These are phyloP conservation scores for Penicillium sp. DNA, from an alignment of 2,329 filamentous ascomycete species.

Conservation along the genomic window DNA sequence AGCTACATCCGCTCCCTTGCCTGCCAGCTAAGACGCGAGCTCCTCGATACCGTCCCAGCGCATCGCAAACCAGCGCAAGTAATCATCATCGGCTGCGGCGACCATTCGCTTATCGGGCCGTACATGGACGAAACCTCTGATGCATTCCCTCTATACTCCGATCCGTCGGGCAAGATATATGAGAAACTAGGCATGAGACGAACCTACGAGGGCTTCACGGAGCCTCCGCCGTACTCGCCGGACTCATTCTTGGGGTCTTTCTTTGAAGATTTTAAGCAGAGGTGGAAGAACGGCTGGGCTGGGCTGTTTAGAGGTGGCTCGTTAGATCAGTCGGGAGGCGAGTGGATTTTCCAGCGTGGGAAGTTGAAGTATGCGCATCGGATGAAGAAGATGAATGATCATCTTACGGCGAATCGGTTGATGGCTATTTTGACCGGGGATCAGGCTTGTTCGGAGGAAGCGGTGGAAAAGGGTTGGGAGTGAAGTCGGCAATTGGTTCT, in stretches of 20 bases:
- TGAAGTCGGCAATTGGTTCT: too few relatives aligned
- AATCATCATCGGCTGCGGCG: constrained; percentile 23
- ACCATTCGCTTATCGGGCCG: constrained; percentile 18
- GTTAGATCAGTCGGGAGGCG: constrained; percentile 17
- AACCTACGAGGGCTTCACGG: constrained; percentile 11
- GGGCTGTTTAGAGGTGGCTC: not conserved
- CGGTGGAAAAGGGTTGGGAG: too few relatives aligned
- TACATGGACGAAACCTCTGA: constrained; percentile 19
- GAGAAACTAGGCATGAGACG: constrained; percentile 20
- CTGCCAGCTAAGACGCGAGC: constrained; percentile 13
- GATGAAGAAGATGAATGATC: constrained; percentile 18
- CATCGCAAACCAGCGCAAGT: constrained; percentile 1
- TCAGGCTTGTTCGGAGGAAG: too few relatives aligned
- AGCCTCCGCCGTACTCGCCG: constrained; percentile 14
- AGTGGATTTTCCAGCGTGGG: constrained; percentile 19
- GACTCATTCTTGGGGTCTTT: constrained; percentile 14
- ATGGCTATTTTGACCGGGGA: not conserved
- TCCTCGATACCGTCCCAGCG: constrained; percentile 11
- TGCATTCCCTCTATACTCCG: constrained; percentile 20
- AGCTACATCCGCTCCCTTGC: constrained; percentile 19
- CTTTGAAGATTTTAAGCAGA: constrained; percentile 16
- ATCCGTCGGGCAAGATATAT: constrained; percentile 18
- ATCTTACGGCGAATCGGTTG: constrained; percentile 18
- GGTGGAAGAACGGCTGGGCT: constrained; percentile 12
- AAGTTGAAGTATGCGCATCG: constrained; percentile 18